phyloP scores from a whole-genome alignment of 2,329 filamentous ascomycete species.

The Didymosphaeria variabile region DNA sequence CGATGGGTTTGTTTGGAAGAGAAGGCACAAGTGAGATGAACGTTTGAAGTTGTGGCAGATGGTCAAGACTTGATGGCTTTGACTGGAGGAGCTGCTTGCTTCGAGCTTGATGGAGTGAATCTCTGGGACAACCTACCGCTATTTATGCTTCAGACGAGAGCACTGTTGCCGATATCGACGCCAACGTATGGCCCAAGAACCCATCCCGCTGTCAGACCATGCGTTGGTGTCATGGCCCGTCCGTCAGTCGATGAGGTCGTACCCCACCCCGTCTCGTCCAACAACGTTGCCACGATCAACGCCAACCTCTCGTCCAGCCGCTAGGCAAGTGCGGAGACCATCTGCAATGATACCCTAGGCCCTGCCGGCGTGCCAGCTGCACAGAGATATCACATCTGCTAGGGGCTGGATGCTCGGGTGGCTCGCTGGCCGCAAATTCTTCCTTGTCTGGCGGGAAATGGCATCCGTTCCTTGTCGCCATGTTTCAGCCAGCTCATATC shows the following conservation, averaged over 20 bases:
- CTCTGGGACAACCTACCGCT: slow-evolving; percentile 40
- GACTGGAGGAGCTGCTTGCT: slow-evolving; percentile 39
- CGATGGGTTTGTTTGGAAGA: slow-evolving; percentile 27
- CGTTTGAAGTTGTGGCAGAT: slow-evolving; percentile 43
- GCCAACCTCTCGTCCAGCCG: slow-evolving; percentile 54
- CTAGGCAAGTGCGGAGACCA: slow-evolving; percentile 53
- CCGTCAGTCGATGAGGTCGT: slow-evolving; percentile 51
- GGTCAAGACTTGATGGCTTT: slow-evolving; percentile 34
- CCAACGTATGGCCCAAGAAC: slow-evolving; percentile 38
- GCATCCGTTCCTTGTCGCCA: slow-evolving; percentile 50
- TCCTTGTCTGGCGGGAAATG: slow-evolving; percentile 49
- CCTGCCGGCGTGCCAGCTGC: slow-evolving; percentile 54
- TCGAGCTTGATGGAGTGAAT: slow-evolving; percentile 40
- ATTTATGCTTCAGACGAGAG: slow-evolving; percentile 52
- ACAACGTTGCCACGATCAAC: slow-evolving; percentile 56
- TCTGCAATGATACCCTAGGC: slow-evolving; percentile 57
- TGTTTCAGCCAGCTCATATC: slow-evolving; percentile 43
- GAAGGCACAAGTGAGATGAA: slow-evolving; percentile 32
- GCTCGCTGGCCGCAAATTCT: slow-evolving; percentile 56
- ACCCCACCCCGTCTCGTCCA: slow-evolving; percentile 54
- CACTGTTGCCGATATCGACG: slow-evolving; percentile 33
- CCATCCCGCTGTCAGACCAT: slow-evolving; percentile 45
- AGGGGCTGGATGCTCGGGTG: slow-evolving; percentile 53
- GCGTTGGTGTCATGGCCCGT: slow-evolving; percentile 49
- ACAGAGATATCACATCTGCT: slow-evolving; percentile 54